Conservation (phyloP, 2,329 filamentous ascomycete genomes). For the Fusarium sp. region DNA sequence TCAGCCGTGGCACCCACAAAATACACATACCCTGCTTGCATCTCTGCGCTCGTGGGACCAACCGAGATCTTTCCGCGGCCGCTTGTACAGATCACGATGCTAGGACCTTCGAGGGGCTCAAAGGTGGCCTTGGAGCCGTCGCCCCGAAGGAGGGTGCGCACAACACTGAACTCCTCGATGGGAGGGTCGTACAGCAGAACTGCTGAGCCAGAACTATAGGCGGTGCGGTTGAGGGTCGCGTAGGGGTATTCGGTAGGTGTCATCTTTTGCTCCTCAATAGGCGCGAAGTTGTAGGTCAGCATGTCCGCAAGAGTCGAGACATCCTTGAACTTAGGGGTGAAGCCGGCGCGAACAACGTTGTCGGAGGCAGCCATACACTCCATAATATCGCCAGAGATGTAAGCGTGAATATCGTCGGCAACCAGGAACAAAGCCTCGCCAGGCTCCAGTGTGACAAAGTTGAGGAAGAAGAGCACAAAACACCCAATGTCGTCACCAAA, state of each 20-base stretch:
- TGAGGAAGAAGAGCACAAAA: slow-evolving; percentile 97
- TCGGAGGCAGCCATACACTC: slow-evolving; percentile 99
- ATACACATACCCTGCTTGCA: slow-evolving; percentile 80
- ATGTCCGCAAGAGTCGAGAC: slow-evolving; percentile 88
- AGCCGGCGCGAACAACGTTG: slow-evolving; percentile 96
- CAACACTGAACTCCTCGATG: slow-evolving; percentile 94
- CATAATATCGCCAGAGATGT: slow-evolving; percentile 92
- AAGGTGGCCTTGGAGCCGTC: slow-evolving; percentile 87
- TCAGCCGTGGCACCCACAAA: slow-evolving; percentile 92
- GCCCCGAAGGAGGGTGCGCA: slow-evolving; percentile 80
- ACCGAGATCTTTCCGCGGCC: slow-evolving; percentile 88
- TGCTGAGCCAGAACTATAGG: slow-evolving; percentile 81
- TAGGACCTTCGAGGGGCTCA: slow-evolving; percentile 87
- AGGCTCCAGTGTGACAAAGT: slow-evolving; percentile 87
- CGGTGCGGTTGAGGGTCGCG: slow-evolving; percentile 81
- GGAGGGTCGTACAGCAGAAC: slow-evolving; percentile 90
- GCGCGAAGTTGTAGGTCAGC: slow-evolving; percentile 95
- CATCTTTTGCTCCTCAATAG: slow-evolving; percentile 97
- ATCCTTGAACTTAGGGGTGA: slow-evolving; percentile 99
- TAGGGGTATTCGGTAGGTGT: slow-evolving; percentile 86
- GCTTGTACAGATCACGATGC: slow-evolving; percentile 89
- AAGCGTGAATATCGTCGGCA: slow-evolving; percentile 97
- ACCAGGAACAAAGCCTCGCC: slow-evolving; percentile 97
- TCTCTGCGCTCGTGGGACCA: slow-evolving; percentile 81
- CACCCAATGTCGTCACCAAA: slow-evolving; percentile 93